Evolutionary conservation across 2,329 filamentous ascomycete species (phyloP), one percentile per base, ranked within the genome.

Genomic region (Alternaria conjuncta): DNA sequence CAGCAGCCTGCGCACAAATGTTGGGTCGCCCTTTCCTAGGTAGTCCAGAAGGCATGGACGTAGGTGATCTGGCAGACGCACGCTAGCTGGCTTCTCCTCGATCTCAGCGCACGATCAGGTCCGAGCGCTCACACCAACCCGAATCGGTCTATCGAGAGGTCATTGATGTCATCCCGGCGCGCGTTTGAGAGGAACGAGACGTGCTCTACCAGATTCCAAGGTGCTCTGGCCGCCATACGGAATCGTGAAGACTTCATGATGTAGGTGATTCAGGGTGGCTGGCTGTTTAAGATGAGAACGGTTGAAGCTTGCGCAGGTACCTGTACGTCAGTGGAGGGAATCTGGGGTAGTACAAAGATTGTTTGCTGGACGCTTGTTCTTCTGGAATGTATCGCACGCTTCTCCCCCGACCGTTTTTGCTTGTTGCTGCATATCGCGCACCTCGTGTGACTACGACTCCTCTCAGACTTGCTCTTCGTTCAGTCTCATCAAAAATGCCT

Each of bases 401-500:
- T 50, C 18, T 30, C 25, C 10, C 32, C 10, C 25, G 32, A n/a
- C 28, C 15, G 13, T 23, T 21, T 28, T 41, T 49, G 15, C 28
- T 53, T 26, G 15, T 23, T 53, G 5, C 7, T 43, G 20, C 20
- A 21, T 23, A 49, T 23, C 36, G 18, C 21, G 32, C 49, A 23
- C 49, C 49, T 36, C n/a, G 23, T 49, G 26, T 32, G 3, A 63
- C n/a, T 8, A 28, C 32, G n/a, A 23, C 4, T 10, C 20, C 23
- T 18, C 7, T 32, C 6, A 45, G 30, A 21, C 18, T 45, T 3
- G 23, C 20, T 21, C 15, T 45, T 53, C 41, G 53, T 12, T 26
- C 43, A 26, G 32, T 55, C 6, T 30, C 51, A n/a, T 47, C 26
- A 53, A 65, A 53, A 20, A 85, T 84, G 83, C 78, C 82, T 47